These are phyloP conservation scores for Phialemoniopsis sp. DNA, from an alignment of 2,329 filamentous ascomycete genomes.

Conservation along the genomic window DNA sequence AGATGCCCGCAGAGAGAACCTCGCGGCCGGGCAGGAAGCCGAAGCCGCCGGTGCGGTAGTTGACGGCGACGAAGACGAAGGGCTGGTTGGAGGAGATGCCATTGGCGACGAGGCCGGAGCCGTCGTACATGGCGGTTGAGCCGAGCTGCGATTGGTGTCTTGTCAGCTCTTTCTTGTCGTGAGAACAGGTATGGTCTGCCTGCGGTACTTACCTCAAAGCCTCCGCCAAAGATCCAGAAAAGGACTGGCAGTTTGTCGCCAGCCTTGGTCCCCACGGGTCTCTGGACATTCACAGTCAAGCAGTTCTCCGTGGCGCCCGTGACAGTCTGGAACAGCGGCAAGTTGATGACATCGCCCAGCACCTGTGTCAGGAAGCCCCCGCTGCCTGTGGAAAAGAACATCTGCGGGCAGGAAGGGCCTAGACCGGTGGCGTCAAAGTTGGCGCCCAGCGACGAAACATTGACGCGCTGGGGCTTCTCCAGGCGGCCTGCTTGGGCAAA, in stretches of 20 bases:
- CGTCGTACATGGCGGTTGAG: conserved; percentile 48
- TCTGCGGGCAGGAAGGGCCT: conserved; percentile 64
- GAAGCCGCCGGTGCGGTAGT: conserved; percentile 73
- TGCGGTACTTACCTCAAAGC: conserved; percentile 46
- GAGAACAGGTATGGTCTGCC: neutral
- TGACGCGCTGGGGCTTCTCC: conserved; percentile 61
- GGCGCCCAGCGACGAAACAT: conserved; percentile 42
- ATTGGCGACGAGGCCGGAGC: conserved; percentile 35
- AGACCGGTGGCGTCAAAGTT: conserved; percentile 54
- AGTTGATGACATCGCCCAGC: conserved; percentile 45
- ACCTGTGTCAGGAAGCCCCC: conserved; percentile 34
- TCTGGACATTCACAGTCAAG: conserved; percentile 54
- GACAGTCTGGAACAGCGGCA: conserved; percentile 52
- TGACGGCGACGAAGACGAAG: conserved; percentile 72
- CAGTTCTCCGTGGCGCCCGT: conserved; percentile 60
- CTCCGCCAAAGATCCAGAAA: conserved; percentile 69
- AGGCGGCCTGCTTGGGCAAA: conserved; percentile 72
- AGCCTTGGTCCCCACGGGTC: conserved; percentile 51
- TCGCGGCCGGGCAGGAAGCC: conserved; percentile 70
- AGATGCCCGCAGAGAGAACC: conserved; percentile 59
- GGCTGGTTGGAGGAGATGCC: conserved; percentile 51
- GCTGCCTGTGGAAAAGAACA: conserved; percentile 51
- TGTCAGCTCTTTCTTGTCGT: too few species aligned
- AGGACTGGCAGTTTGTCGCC: conserved; percentile 59
- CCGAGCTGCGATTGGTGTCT: conserved; percentile 36